Evolutionary conservation across 1,284 basidiomycete genomes (phyloP).

Genomic region (Fomes fomentarius): DNA sequence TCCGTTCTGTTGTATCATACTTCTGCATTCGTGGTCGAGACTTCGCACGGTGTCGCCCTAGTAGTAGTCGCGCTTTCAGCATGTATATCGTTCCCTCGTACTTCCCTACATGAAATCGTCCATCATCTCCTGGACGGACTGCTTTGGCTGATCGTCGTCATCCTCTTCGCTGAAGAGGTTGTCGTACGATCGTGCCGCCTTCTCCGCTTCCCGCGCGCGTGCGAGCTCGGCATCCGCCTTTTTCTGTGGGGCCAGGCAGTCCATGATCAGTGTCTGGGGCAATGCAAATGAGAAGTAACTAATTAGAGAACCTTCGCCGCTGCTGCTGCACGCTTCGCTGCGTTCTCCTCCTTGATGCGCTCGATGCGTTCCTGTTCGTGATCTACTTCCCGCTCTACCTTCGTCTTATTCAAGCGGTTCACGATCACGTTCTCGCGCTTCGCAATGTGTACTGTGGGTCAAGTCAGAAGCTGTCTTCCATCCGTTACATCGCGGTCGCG

Average conservation of each 20-base stretch:
- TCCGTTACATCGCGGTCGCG: background rate
- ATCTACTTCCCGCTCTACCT: conserved; percentile 82
- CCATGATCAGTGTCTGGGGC: background rate
- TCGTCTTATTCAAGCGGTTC: conserved; percentile 96
- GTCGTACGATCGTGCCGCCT: conserved; percentile 79
- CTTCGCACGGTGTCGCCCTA: no score
- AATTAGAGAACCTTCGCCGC: conserved; percentile 53
- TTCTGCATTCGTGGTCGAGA: no score
- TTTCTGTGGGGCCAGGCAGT: conserved; percentile 48
- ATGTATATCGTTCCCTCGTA: background rate
- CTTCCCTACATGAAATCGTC: conserved; percentile 47
- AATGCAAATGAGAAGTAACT: background rate
- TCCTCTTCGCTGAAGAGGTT: conserved; percentile 53
- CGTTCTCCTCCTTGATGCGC: conserved; percentile 77
- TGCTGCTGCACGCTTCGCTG: conserved; percentile 67
- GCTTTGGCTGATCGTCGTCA: conserved; percentile 53
- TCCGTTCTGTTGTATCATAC: no score
- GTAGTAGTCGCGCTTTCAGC: background rate
- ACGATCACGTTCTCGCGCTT: conserved; percentile 90
- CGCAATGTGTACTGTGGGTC: conserved; percentile 65
- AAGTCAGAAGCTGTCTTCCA: background rate
- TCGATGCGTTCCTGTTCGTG: conserved; percentile 90
- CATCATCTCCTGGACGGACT: conserved; percentile 66
- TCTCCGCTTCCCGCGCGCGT: conserved; percentile 71
- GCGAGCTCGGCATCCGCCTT: conserved; percentile 74